Conservation (phyloP, 139 green algal species). For the Coelastrella sp. region DNA sequence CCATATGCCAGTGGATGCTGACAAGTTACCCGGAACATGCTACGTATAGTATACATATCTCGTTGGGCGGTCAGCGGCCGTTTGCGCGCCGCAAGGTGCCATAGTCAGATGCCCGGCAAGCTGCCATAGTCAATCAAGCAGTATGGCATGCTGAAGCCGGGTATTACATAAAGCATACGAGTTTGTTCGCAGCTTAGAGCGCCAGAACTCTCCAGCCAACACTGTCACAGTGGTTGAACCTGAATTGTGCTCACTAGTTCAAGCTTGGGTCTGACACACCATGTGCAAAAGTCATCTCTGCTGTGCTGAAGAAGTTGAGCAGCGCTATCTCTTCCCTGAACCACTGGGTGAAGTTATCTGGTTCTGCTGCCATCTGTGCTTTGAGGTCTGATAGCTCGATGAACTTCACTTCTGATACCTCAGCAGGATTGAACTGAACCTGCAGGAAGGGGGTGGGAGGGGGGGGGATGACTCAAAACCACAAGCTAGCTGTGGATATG, state of each 20-base stretch:
- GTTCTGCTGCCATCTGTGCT: slow-evolving; percentile 45
- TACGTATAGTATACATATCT: too few species aligned
- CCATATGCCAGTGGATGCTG: too few species aligned
- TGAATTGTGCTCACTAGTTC: not conserved
- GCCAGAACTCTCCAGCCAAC: not conserved
- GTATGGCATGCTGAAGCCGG: not conserved
- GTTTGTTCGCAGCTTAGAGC: not conserved
- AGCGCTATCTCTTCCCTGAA: slow-evolving; percentile 53
- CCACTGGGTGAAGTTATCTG: slow-evolving; percentile 55
- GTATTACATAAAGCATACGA: too few species aligned
- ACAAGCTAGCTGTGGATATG: too few species aligned
- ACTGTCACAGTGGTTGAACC: too few species aligned
- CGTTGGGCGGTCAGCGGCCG: too few species aligned
- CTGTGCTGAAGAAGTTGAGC: slow-evolving; percentile 40
- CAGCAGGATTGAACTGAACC: slow-evolving; percentile 52
- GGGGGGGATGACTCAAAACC: too few species aligned
- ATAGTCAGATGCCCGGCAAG: too few species aligned
- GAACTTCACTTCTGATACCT: slow-evolving; percentile 40
- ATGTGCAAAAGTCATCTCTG: not conserved
- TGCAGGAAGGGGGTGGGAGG: not conserved
- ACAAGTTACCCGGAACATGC: too few species aligned
- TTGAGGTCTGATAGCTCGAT: slow-evolving; percentile 34
- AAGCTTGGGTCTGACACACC: not conserved
- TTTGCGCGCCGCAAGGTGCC: too few species aligned
- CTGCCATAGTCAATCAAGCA: too few species aligned